Evolutionary conservation across 805 yeast genomes (phyloP).

Genomic region (Cyberlindnera misumaiensis): DNA sequence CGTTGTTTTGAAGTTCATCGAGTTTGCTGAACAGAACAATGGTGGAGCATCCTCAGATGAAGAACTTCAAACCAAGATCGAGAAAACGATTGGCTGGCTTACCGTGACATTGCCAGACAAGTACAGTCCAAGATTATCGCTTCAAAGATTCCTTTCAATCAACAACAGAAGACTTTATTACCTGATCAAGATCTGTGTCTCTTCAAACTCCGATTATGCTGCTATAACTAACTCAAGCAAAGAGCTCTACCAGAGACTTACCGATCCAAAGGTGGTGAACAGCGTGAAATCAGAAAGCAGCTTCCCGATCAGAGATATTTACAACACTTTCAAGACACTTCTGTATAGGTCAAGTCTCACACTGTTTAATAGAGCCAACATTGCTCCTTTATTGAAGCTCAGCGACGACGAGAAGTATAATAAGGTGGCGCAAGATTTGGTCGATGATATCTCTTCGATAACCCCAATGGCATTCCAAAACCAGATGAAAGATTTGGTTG

Average conservation of each 20-base stretch:
- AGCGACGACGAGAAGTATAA: slow-evolving; percentile 26
- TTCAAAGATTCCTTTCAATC: slow-evolving; percentile 45
- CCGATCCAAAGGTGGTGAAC: slow-evolving; percentile 43
- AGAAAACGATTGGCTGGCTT: slow-evolving; percentile 58
- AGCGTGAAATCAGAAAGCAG: slow-evolving; percentile 25
- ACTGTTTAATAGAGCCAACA: slow-evolving; percentile 58
- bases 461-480: slow-evolving; percentile 60
- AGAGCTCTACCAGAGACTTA: slow-evolving; percentile 52
- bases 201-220: slow-evolving; percentile 51
- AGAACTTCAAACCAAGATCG: slow-evolving; percentile 31
- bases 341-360: slow-evolving; percentile 56
- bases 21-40: slow-evolving; percentile 39
- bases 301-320: slow-evolving; percentile 42
- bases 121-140: slow-evolving; percentile 39
- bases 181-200: slow-evolving; percentile 46
- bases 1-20: slow-evolving; percentile 43
- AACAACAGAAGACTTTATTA: slow-evolving; percentile 55
- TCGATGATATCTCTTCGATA: slow-evolving; percentile 51
- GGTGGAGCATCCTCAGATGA: slow-evolving; percentile 25
- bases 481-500: slow-evolving; percentile 46
- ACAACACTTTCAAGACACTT: slow-evolving; percentile 47
- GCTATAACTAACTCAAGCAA: slow-evolving; percentile 55
- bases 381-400: slow-evolving; percentile 44
- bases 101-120: slow-evolving; percentile 48
- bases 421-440: slow-evolving; percentile 40